A percentile compares a stretch with the other conserved stretches of the same genome.
These are phyloP conservation scores for Pyrus pyrifolia DNA, from an alignment of 306 rosid genomes.

Conservation along the genomic window DNA sequence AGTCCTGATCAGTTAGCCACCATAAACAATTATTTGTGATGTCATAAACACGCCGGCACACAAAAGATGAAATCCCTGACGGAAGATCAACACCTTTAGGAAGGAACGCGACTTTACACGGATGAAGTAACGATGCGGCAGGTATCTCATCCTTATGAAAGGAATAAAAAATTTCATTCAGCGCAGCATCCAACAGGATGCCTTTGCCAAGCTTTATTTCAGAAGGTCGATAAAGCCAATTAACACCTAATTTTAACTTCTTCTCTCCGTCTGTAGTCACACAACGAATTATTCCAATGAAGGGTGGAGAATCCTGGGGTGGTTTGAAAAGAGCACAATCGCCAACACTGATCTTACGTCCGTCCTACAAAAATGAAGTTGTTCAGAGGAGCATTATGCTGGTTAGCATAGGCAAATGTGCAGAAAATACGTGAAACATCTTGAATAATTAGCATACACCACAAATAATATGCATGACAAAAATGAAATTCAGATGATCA, in stretches of 20 bases:
- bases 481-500: neutral
- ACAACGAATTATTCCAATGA: conserved; percentile 85
- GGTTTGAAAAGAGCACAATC: conserved; percentile 97
- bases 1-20: conserved; percentile 88
- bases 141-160: conserved; percentile 94
- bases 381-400: neutral
- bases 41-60: conserved; percentile 84
- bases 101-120: conserved; percentile 93
- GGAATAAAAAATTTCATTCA: conserved; percentile 87
- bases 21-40: conserved; percentile 68
- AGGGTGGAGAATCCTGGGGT: conserved; percentile 81
- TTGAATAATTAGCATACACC: neutral
- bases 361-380: conserved; percentile 45
- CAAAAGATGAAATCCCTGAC: conserved; percentile 84
- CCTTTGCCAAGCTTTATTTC: conserved; percentile 77
- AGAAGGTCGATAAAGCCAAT: conserved; percentile 90
- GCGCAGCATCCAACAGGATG: conserved; percentile 66
- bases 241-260: conserved; percentile 53
- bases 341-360: conserved; percentile 84
- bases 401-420: neutral
- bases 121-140: conserved; percentile 93
- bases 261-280: conserved; percentile 40
- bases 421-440: neutral
- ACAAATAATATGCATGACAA: neutral
- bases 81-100: conserved; percentile 90